Percentiles rank a stretch among this genome's conserved stretches.
Evolutionary conservation across 441 rosid genomes (phyloP).

Genomic region (Populus hybrid): DNA sequence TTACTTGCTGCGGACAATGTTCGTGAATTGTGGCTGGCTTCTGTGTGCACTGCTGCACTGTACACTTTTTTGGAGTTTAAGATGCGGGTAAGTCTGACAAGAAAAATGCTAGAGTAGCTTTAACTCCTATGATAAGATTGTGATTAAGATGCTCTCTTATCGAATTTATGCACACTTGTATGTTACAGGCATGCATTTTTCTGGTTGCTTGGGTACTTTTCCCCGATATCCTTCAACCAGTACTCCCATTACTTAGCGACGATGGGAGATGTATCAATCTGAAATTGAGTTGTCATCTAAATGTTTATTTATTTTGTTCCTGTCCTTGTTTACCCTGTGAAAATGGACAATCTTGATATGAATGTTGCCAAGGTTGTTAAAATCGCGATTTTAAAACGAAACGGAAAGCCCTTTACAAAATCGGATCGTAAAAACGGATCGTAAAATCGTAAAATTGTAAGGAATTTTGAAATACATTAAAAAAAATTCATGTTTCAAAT

Average conservation of each 20-base stretch:
- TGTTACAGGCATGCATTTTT: neutral
- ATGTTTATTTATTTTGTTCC: neutral
- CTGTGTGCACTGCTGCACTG: neutral
- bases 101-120: slow-evolving; percentile 3
- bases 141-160: neutral
- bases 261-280: neutral
- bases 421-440: too few species aligned
- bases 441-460: too few species aligned
- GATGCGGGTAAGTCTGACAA: neutral
- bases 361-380: too few species aligned
- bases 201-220: neutral
- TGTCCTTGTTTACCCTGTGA: neutral
- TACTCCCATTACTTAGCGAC: neutral
- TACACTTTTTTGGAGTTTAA: neutral
- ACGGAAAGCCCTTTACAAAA: too few species aligned
- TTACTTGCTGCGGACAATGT: neutral
- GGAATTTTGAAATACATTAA: too few species aligned
- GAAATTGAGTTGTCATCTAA: neutral
- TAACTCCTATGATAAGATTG: neutral
- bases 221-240: neutral
- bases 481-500: too few species aligned
- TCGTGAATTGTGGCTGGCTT: neutral
- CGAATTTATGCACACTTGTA: neutral
- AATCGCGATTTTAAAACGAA: too few species aligned
- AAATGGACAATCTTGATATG: neutral